phyloP scores from a whole-genome alignment of 352 stramenopile genomes.

The Pythium guiyangense region DNA sequence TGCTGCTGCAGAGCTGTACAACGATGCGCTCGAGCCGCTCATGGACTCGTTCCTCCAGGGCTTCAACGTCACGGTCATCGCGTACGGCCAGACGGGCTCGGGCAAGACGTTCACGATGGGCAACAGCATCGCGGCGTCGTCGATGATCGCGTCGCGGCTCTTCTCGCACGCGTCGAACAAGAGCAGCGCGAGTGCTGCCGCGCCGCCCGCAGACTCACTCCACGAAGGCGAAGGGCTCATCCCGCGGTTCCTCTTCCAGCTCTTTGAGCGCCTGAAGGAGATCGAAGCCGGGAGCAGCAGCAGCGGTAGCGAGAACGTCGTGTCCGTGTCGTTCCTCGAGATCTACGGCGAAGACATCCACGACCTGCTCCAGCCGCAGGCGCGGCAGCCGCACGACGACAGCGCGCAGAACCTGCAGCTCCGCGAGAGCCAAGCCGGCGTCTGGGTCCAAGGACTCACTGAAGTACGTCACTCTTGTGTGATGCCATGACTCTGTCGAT shows the following conservation, averaged over 20 bases:
- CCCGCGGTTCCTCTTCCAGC: slow-evolving; percentile 76
- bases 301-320: slow-evolving; percentile 22
- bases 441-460: slow-evolving; percentile 77
- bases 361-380: slow-evolving; percentile 82
- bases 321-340: slow-evolving; percentile 91
- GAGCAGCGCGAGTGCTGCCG: slow-evolving; percentile 5
- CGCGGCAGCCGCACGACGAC: slow-evolving; percentile 21
- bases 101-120: slow-evolving; percentile 87
- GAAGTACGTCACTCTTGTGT: slow-evolving; percentile 27
- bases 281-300: slow-evolving; percentile 16
- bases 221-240: slow-evolving; percentile 73
- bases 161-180: slow-evolving; percentile 15
- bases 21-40: slow-evolving; percentile 66
- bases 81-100: slow-evolving; percentile 82
- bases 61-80: slow-evolving; percentile 88
- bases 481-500: not conserved
- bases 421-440: slow-evolving; percentile 58
- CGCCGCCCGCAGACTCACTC: slow-evolving; percentile 13
- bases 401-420: slow-evolving; percentile 56
- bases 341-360: slow-evolving; percentile 98
- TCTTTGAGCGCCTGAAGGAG: slow-evolving; percentile 49
- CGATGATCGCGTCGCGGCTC: slow-evolving; percentile 29
- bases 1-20: slow-evolving; percentile 46
- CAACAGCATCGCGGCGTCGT: slow-evolving; percentile 50
- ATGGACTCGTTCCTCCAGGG: slow-evolving; percentile 83